Base-by-base conservation (phyloP, 768 basidiomycete species). In the Trametes punicea region DNA sequence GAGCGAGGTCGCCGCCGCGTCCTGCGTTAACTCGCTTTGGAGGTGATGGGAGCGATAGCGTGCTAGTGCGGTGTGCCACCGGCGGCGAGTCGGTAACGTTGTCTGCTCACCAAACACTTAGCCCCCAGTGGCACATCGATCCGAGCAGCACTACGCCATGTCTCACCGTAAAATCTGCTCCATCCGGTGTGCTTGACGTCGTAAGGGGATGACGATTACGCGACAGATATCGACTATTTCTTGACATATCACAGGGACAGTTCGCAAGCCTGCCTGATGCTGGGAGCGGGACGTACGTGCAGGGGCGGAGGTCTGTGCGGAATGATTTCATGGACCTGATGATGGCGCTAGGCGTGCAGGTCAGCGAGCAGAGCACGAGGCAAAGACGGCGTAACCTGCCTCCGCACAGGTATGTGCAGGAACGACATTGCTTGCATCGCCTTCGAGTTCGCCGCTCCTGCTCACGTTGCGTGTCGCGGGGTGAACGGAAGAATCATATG, bases 11-110 rank as follows among this genome's bases (percentile, higher is more conserved):
- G 31, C 30, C 40, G 48, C 33, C 52, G 9, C 25, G 44, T 3
- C 31, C 38, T 42, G 55, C 39, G 42, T 49, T 49, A 56, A 36
- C 47, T 44, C 42, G 40, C 23, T 42, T 49, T 49, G 46, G 55
- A 34, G 11, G 20, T 47, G 52, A 55, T 52, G 33, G 51, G 30
- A 34, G 47, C 46, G 55, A 44, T 47, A 40, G 29, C 36, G 18
- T 18, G 30, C 13, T 29, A 15, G 16, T 33, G 27, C 21, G 20
- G 33, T 49, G 20, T 40, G 20, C 39, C 33, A 33, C 38, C 41
- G 31, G 47, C 49, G 46, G 46, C 31, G 46, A 20, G 46, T 42
- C 54, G 54, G 38, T 39, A 48, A 34, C 38, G 20, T 34, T 46
- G 45, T 56, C 39, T 44, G 55, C 50, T 30, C 26, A 40, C 40